Evolutionary conservation across 176 grass and related monocot genomes (phyloP).

Genomic region (sorghum (Sorghum bicolor)): DNA sequence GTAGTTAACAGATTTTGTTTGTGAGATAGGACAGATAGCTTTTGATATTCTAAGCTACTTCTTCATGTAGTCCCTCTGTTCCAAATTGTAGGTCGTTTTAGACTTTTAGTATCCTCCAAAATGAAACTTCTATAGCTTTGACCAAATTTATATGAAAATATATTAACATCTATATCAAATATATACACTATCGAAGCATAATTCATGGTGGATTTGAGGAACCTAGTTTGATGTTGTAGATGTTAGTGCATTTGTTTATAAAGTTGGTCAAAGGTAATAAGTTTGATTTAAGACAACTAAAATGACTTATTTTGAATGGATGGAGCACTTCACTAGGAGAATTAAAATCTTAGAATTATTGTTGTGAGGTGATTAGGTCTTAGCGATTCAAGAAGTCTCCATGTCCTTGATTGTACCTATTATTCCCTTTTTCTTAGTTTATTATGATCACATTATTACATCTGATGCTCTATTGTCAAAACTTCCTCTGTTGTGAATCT

Average conservation of each 20-base stretch:
- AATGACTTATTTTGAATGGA: neutral
- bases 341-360: neutral
- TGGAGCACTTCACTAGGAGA: neutral
- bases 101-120: neutral
- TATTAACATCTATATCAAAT: neutral
- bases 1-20: neutral
- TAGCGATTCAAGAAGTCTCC: neutral
- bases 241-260: neutral
- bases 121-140: neutral
- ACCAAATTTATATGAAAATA: neutral
- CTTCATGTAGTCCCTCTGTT: neutral
- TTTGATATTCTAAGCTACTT: too few relatives aligned
- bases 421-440: neutral
- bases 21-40: neutral
- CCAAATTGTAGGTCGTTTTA: neutral
- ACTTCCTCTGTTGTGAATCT: neutral
- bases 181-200: neutral
- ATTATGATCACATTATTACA: neutral
- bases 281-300: neutral
- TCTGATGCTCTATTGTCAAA: neutral
- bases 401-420: neutral
- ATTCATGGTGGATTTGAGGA: neutral
- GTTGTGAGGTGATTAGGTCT: neutral
- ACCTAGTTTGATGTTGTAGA: neutral
- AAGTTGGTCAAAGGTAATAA: neutral